Percentiles rank a stretch among this genome's conserved stretches.
phyloP scores from a whole-genome alignment of 75 land plant genomes.

The Larix kaempferi region DNA sequence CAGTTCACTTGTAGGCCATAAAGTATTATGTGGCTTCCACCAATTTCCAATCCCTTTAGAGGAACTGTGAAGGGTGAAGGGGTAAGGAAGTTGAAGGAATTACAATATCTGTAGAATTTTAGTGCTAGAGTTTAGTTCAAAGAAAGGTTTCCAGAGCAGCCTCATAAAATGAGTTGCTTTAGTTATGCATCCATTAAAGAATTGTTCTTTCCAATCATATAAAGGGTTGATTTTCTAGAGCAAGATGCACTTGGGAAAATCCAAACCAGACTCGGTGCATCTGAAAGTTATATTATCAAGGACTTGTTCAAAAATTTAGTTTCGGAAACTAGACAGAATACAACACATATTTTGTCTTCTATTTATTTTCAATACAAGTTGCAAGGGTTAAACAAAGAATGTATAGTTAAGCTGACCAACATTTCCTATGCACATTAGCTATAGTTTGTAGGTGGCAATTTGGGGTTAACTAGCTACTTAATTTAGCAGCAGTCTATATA shows the following conservation, averaged over 20 bases:
- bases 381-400: neutral
- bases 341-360: neutral
- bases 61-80: conserved; percentile 9
- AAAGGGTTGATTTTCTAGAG: conserved; percentile 2
- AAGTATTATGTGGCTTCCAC: neutral
- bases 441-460: neutral
- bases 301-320: neutral
- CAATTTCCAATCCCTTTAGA: conserved; percentile 7
- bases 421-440: neutral
- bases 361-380: neutral
- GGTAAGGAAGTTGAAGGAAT: conserved; percentile 4
- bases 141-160: neutral
- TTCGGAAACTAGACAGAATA: neutral
- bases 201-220: neutral
- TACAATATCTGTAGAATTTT: neutral
- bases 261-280: neutral
- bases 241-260: conserved; percentile 5
- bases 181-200: neutral
- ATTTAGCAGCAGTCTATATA: neutral
- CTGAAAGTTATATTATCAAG: neutral
- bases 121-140: conserved; percentile 3
- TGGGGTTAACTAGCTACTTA: no score
- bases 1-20: neutral
- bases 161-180: conserved; percentile 1
- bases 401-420: neutral